A percentile compares a stretch with the other conserved stretches of the same genome.
phyloP scores from a whole-genome alignment of 169 alveolate species.

The Eimeria necatrix region DNA sequence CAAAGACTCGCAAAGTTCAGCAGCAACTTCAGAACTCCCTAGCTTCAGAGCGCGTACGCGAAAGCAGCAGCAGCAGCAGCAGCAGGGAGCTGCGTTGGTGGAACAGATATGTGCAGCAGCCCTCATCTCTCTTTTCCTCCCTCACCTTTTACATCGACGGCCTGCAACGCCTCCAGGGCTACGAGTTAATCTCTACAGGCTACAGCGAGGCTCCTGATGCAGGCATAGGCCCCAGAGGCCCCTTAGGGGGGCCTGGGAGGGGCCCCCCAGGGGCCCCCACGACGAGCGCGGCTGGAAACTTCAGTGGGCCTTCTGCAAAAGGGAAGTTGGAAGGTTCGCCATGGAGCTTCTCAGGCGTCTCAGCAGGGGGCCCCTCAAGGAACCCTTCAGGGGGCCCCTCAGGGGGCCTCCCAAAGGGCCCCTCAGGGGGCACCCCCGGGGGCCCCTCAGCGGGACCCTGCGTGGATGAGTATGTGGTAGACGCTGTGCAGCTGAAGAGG shows the following conservation, averaged over 20 bases:
- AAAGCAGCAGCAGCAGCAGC: slow-evolving; percentile 22
- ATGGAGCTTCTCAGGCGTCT: too few species aligned
- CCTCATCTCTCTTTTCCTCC: slow-evolving; percentile 1
- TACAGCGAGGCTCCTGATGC: neutral
- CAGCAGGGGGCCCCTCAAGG: neutral
- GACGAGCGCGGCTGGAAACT: neutral
- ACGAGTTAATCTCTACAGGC: neutral
- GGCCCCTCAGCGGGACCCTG: slow-evolving; percentile 23
- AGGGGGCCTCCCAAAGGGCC: neutral
- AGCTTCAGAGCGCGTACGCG: neutral
- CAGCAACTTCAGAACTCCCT: slow-evolving; percentile 54
- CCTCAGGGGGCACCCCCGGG: neutral
- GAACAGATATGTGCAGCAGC: neutral
- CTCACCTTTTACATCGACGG: slow-evolving; percentile 18
- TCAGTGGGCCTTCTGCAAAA: neutral
- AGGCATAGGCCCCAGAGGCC: neutral
- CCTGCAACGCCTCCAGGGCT: slow-evolving; percentile 27
- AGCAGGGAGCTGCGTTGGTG: slow-evolving; percentile 27
- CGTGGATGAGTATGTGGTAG: neutral
- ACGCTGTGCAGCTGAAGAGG: slow-evolving; percentile 48
- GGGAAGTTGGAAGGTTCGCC: too few species aligned
- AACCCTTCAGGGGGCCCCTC: neutral
- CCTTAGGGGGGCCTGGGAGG: neutral
- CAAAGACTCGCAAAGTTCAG: slow-evolving; percentile 33
- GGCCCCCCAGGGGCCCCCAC: slow-evolving; percentile 13